Evolutionary conservation across 2,329 filamentous ascomycete species (phyloP).

Genomic region (Chaetomium sp.): DNA sequence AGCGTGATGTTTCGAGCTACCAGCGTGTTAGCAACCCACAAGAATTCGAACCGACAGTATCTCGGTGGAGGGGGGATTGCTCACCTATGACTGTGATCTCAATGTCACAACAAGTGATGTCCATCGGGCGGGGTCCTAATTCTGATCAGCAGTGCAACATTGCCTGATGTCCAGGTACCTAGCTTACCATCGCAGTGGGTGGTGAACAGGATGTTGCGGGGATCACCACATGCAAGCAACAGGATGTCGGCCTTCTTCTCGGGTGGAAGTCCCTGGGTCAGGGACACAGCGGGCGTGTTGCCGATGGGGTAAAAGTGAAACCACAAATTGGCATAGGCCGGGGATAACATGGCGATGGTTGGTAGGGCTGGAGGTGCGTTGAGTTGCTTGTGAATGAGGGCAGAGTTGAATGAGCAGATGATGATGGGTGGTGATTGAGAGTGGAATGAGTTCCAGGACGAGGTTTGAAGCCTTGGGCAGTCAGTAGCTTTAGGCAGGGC

Average conservation of each 20-base stretch:
- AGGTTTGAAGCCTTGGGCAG: neutral
- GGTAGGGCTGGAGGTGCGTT: neutral
- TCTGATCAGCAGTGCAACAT: conserved; percentile 32
- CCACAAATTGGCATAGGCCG: conserved; percentile 38
- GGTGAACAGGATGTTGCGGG: conserved; percentile 59
- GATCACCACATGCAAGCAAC: conserved; percentile 59
- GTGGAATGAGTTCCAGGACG: neutral
- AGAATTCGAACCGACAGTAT: neutral
- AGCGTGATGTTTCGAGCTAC: conserved; percentile 58
- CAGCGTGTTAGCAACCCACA: conserved; percentile 17
- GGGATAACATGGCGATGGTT: conserved; percentile 42
- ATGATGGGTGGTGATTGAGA: neutral
- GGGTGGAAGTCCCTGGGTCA: conserved; percentile 51
- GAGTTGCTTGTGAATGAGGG: neutral
- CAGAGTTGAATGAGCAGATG: neutral
- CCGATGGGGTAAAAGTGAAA: conserved; percentile 52
- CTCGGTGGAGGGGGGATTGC: conserved; percentile 18
- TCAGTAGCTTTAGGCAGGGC: neutral
- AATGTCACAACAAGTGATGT: conserved; percentile 60
- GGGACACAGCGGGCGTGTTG: conserved; percentile 55
- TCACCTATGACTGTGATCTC: conserved; percentile 52
- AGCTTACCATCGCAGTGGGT: conserved; percentile 44
- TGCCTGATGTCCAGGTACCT: neutral
- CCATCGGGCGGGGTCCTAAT: conserved; percentile 29
- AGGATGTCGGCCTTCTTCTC: conserved; percentile 52